Base-by-base conservation (phyloP, 2,329 filamentous ascomycete species). In the Aureobasidium sp. region DNA sequence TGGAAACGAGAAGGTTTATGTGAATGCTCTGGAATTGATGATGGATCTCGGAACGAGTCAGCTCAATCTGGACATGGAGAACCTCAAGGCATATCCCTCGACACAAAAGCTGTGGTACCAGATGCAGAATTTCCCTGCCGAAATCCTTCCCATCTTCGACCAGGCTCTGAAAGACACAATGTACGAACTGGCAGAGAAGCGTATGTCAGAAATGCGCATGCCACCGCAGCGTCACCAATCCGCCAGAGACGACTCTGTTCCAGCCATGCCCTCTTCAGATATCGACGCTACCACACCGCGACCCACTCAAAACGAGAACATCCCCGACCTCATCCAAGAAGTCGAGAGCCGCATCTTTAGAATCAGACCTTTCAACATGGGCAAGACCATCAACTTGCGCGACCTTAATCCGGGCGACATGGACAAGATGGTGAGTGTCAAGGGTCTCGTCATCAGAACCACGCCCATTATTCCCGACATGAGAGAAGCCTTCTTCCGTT, bases 401-500 rank as follows among this genome's bases (percentile, higher is more conserved):
- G 94, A 97, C 65, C 82, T 99, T 39, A 96, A 99, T 72, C 94
- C 94, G 5, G 89, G 89, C 62, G 91, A 97, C 71, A 96, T 97
- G 84, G 95, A 99, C 76, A 95, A 95, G 72, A 84, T 99, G 67
- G 88, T 99, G 67, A 90, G 88, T 67, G 87, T 99, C 76, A 99
- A 97, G 76, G 94, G 94, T 49, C 82, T 99, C 17, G 94, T 99
- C 64, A 99, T 99, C 70, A 87, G 94, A 65, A 89, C 94, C 3
- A 97, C 94, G 0, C 91, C 94, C 0, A 90, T 99, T 67, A 97
- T 99, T 66, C 94, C 94, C 0, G 94, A 99, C 70, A 99, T 99
- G 95, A 97, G 95, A 77, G 90, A 96, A 72, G 94, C 94, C 0
- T 97, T 96, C 78, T 99, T 99, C 84, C 89, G 90, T 66, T 99